Percentiles rank a stretch among this genome's conserved stretches.
These are phyloP conservation scores for Amanita jacksonii DNA, from an alignment of 768 basidiomycete species.

Conservation along the genomic window DNA sequence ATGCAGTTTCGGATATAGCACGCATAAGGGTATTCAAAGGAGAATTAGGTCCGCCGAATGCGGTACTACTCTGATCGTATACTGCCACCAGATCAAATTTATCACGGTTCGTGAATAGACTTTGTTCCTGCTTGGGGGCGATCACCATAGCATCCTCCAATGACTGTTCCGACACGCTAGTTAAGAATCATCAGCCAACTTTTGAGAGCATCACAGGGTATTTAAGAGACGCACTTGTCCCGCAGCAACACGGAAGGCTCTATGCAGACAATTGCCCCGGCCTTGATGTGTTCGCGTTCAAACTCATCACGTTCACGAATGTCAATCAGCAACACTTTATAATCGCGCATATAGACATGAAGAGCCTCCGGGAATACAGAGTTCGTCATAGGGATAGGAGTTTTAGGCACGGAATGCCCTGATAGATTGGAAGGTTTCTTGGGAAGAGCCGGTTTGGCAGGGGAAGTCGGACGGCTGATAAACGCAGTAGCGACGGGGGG, in stretches of 20 bases:
- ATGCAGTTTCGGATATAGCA: slow-evolving; percentile 66
- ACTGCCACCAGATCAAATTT: slow-evolving; percentile 84
- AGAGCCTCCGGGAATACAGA: slow-evolving; percentile 52
- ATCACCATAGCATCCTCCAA: slow-evolving; percentile 71
- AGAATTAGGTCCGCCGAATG: slow-evolving; percentile 36
- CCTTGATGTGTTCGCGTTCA: slow-evolving; percentile 61
- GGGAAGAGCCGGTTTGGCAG: slow-evolving; percentile 27
- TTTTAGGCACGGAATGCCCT: slow-evolving; percentile 20
- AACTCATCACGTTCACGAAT: slow-evolving; percentile 74
- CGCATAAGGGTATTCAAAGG: slow-evolving; percentile 53
- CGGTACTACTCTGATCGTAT: slow-evolving; percentile 62
- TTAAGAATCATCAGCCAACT: slow-evolving; percentile 3
- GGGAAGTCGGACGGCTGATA: slow-evolving; percentile 56
- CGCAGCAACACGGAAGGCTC: slow-evolving; percentile 73
- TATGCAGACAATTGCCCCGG: slow-evolving; percentile 66
- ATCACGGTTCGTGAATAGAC: slow-evolving; percentile 75
- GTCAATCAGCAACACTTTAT: slow-evolving; percentile 71
- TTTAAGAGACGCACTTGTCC: slow-evolving; percentile 34
- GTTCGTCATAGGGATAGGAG: slow-evolving; percentile 46
- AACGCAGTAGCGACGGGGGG: slow-evolving; percentile 48
- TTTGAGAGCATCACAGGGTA: background rate
- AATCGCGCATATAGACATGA: slow-evolving; percentile 42
- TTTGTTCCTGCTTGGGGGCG: slow-evolving; percentile 59
- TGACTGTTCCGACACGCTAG: slow-evolving; percentile 52
- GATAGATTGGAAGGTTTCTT: slow-evolving; percentile 25